Percentiles rank a stretch among this genome's conserved stretches.
These are phyloP conservation scores for Fusarium torulosum DNA, from an alignment of 2,329 filamentous ascomycete species.

Conservation along the genomic window DNA sequence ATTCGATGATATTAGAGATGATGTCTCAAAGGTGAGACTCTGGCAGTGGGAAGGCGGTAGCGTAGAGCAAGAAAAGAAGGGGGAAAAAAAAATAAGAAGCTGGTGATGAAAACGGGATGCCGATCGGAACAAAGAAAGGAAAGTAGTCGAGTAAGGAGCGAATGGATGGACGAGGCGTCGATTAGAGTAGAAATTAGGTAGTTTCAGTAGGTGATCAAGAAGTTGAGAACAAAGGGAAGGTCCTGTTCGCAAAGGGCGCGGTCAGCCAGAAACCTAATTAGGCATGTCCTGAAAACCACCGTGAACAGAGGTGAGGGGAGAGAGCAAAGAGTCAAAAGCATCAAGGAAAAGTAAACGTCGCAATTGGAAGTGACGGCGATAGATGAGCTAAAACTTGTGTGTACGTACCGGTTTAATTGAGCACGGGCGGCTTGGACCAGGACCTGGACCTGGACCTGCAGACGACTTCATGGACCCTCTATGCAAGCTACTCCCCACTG, in stretches of 20 bases:
- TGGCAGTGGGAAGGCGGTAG: conserved; percentile 35
- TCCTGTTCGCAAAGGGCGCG: conserved; percentile 23
- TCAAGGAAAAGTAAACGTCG: conserved; percentile 28
- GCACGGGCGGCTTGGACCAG: conserved; percentile 1
- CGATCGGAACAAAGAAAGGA: conserved; percentile 36
- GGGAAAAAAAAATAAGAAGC: conserved; percentile 20
- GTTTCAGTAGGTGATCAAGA: not conserved
- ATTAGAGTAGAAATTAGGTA: conserved; percentile 9
- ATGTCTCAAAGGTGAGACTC: conserved; percentile 30
- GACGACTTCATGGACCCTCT: conserved; percentile 5
- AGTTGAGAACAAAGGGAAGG: conserved; percentile 17
- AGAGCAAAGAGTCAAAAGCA: conserved; percentile 15
- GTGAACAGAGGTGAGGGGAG: not conserved
- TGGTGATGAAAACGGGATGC: conserved; percentile 25
- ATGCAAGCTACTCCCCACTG: conserved; percentile 19
- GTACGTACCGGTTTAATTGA: conserved; percentile 43
- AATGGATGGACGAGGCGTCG: conserved; percentile 26
- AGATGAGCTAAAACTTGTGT: conserved; percentile 13
- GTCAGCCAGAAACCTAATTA: conserved; percentile 31
- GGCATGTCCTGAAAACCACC: conserved; percentile 20
- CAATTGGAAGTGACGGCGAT: conserved; percentile 35
- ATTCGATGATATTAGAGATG: conserved; percentile 36
- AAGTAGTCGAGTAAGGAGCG: conserved; percentile 28
- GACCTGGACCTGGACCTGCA: not conserved
- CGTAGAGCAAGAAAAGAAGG: conserved; percentile 38